A percentile compares a stretch with the other conserved stretches of the same genome.
Conservation (phyloP, 2,329 filamentous ascomycete species). For the Epichloe gansuensis region DNA sequence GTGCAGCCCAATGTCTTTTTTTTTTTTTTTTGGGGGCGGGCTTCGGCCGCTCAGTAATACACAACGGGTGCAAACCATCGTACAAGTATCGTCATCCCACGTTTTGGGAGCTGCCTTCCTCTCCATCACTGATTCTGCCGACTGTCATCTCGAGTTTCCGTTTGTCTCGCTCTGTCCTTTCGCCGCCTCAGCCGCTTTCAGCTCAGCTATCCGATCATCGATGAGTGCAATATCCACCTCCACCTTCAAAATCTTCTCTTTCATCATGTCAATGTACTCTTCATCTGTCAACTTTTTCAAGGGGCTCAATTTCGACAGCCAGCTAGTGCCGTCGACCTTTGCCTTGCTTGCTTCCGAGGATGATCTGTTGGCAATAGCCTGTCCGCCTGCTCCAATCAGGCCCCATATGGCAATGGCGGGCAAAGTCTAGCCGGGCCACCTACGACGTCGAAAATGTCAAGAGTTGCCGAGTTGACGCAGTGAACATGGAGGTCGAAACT, state of each 20-base stretch:
- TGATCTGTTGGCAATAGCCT: slow-evolving; percentile 23
- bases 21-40: too few species aligned
- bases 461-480: background rate
- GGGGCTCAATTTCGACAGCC: slow-evolving; percentile 56
- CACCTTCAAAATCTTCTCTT: slow-evolving; percentile 57
- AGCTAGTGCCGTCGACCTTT: slow-evolving; percentile 28
- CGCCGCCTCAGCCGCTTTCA: slow-evolving; percentile 12
- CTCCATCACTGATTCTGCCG: too few species aligned
- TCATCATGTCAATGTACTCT: slow-evolving; percentile 59
- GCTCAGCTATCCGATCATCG: slow-evolving; percentile 55
- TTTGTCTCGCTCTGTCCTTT: background rate
- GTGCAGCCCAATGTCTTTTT: too few species aligned
- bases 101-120: too few species aligned
- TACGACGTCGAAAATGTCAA: slow-evolving; percentile 12
- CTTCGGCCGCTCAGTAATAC: too few species aligned
- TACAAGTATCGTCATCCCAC: too few species aligned
- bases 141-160: too few species aligned
- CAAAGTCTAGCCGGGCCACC: slow-evolving; percentile 39
- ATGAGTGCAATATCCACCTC: slow-evolving; percentile 69
- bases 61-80: too few species aligned
- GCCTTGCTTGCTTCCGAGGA: slow-evolving; percentile 13
- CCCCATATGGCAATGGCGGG: slow-evolving; percentile 39
- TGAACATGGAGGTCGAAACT: background rate
- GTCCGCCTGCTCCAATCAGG: slow-evolving; percentile 27
- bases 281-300: slow-evolving; percentile 58